These are phyloP conservation scores for Plasmodium malariae DNA, from an alignment of 169 alveolate species.

Conservation along the genomic window DNA sequence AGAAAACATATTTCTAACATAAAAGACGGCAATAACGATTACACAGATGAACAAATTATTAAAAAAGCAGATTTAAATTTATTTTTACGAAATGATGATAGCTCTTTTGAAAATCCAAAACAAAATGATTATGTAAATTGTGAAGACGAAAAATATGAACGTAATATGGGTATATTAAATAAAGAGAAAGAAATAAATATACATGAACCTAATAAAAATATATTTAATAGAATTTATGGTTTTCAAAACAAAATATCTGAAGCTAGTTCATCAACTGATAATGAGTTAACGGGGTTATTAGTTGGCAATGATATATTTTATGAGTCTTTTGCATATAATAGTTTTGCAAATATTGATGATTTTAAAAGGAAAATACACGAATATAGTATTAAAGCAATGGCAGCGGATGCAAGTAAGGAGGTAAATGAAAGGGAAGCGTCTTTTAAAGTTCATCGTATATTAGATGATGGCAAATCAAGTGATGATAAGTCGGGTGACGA, in stretches of 20 bases:
- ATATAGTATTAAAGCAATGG: no score
- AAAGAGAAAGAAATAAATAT: slow-evolving; percentile 22
- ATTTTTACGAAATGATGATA: slow-evolving; percentile 4
- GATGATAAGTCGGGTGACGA: no score
- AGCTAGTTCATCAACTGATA: slow-evolving; percentile 20
- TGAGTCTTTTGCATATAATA: slow-evolving; percentile 70
- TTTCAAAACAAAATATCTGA: slow-evolving; percentile 56
- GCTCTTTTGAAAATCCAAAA: background rate
- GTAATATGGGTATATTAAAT: background rate
- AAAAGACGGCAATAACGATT: background rate
- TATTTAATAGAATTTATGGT: slow-evolving; percentile 47
- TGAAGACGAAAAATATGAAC: background rate
- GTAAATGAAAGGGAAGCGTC: no score
- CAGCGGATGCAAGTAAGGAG: no score
- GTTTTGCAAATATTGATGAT: slow-evolving; percentile 21
- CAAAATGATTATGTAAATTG: background rate
- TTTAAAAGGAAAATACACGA: slow-evolving; percentile 11
- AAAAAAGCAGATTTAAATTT: slow-evolving; percentile 41
- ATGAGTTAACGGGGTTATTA: slow-evolving; percentile 28
- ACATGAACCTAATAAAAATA: slow-evolving; percentile 40
- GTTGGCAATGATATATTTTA: slow-evolving; percentile 45
- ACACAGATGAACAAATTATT: slow-evolving; percentile 4
- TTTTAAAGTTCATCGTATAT: no score
- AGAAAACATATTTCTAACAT: background rate
- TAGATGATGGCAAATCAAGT: no score